These are phyloP conservation scores for Debaryomycetaceae sp. DNA, from an alignment of 1,139 yeast species.

Conservation along the genomic window DNA sequence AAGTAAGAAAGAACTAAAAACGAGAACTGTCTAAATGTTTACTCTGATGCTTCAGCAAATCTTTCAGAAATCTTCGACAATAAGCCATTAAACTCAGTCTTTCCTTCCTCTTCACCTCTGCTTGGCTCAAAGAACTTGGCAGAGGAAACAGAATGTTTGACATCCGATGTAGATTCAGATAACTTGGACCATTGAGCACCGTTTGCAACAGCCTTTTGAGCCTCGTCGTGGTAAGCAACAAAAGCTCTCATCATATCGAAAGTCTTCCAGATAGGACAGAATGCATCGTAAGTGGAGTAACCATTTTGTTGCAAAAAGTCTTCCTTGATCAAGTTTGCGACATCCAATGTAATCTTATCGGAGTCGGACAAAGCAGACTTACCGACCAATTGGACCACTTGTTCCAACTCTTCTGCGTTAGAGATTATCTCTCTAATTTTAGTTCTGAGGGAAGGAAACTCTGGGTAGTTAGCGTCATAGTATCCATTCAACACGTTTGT, in stretches of 20 bases:
- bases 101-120: slow-evolving; percentile 77
- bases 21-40: slow-evolving; percentile 15
- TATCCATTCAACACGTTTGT: slow-evolving; percentile 81
- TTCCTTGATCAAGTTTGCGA: slow-evolving; percentile 86
- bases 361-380: slow-evolving; percentile 95
- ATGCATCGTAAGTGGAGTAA: slow-evolving; percentile 94
- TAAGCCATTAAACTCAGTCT: slow-evolving; percentile 72
- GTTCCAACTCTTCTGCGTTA: slow-evolving; percentile 97
- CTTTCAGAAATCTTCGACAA: slow-evolving; percentile 76
- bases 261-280: slow-evolving; percentile 99
- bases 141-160: slow-evolving; percentile 89
- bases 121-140: slow-evolving; percentile 96
- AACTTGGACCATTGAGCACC: slow-evolving; percentile 96
- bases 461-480: slow-evolving; percentile 85
- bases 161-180: slow-evolving; percentile 81
- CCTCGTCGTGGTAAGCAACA: slow-evolving; percentile 88
- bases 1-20: slow-evolving; percentile 6
- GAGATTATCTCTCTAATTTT: slow-evolving; percentile 91
- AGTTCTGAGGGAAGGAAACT: slow-evolving; percentile 85
- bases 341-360: slow-evolving; percentile 95
- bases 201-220: slow-evolving; percentile 91
- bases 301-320: slow-evolving; percentile 99
- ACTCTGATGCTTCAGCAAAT: slow-evolving; percentile 94
- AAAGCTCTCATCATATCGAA: slow-evolving; percentile 97
- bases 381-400: slow-evolving; percentile 98